Evolutionary conservation across 208 protist genomes (phyloP), one percentile per base, ranked within the genome.

Genomic region (Crithidia acanthocephali): DNA sequence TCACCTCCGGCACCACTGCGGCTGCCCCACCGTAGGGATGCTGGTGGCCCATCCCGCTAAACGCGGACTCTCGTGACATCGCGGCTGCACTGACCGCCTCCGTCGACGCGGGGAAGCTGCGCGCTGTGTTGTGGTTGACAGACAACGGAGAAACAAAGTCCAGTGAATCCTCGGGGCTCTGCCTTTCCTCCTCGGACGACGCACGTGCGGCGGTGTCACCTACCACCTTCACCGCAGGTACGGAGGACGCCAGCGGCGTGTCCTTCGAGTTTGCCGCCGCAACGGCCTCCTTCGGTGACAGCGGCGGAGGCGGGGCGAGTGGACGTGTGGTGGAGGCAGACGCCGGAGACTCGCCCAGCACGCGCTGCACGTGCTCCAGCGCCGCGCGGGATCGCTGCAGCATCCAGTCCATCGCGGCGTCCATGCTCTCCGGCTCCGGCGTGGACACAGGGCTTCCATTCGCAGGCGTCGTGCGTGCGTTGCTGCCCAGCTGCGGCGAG

Each of bases 381-480:
- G 79, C 85, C 2, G 53, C 69, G 18, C 60, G 74, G 0, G 82
- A 84, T 7, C 69, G 72, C 51, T 74, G 63, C 37, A 89, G 55
- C 32, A 81, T 72, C 9, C 32, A 44, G 11, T 60, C 51, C 61
- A 81, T 52, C n/a, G 32, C 37, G 22, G 7, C n/a, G 15, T 28
- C 23, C 28, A n/a, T 37, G 5, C 11, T 22, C 3, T 56, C n/a
- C 35, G 15, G 44, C 27, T 64, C 62, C 5, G 45, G 61, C 16
- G 51, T 58, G 6, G 57, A 16, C 4, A 28, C 23, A 0, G 55
- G 48, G 0, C 55, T 62, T 10, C 20, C 32, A 9, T 67, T 35
- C 22, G 47, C 18, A 3, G 33, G 52, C 5, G 42, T 53, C 22
- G 23, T n/a, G 2, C 37, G 23, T 11, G 66, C 42, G n/a, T 48